Evolutionary conservation across 257 asterid species (phyloP), one percentile per base, ranked within the genome.

Genomic region (Echium plantagineum): DNA sequence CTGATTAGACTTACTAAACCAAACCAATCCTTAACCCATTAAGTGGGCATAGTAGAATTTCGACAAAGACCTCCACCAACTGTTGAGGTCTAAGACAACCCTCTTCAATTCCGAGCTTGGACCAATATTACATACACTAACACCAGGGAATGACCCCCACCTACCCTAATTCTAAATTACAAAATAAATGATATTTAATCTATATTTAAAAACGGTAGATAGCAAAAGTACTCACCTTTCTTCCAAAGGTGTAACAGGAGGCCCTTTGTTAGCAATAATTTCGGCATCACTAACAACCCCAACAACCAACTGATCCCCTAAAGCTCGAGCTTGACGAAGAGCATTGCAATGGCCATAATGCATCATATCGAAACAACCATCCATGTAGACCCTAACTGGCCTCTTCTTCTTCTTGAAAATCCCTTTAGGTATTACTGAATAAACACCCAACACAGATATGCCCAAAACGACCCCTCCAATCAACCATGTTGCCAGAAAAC

Each of bases 291-390:
- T 90, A 31, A 87, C 96, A 62, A 90, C 96, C 15, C 98, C 98
- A 13, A 90, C 95, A 12, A 91, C 93, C 76, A 89, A 81, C 71
- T 91, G 97, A 74, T 88, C 96, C 21, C 97, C 95, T 5, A 91
- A 90, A 57, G 98, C 89, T 51, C 98, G 81, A 65, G 98, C 98
- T 75, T 91, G 98, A 55, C 98, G 96, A 62, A 93, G 94, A 56
- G 98, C 98, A 68, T 93, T 93, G 70, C 97, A 89, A 71, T 93
- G 98, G 24, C 98, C 98, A 69, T 93, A 91, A 74, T 91, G 98
- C 98, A 91, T 91, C 98, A 91, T 85, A 65, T 91, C 96, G 69
- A 91, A 91, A 71, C 96, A 88, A 22, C 98, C 96, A 65, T 88
- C 97, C 98, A 91, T 91, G 56, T 91, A 88, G 20, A 91, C 98